Evolutionary conservation across 495 filamentous ascomycete species (phyloP).

Genomic region (Bacidia rubella): DNA sequence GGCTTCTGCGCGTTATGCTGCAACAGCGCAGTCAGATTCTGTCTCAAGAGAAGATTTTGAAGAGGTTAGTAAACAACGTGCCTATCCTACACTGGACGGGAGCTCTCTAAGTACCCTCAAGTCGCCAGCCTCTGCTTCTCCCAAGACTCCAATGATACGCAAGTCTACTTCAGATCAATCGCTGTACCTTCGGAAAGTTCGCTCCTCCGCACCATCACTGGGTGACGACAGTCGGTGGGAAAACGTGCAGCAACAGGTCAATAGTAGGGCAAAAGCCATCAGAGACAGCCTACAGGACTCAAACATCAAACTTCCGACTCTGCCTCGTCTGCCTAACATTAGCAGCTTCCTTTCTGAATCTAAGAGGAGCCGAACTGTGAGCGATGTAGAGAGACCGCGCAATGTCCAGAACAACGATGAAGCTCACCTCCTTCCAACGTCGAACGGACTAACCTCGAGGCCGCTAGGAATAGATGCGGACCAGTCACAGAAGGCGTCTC

Average conservation of each 20-base stretch:
- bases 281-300: conserved; percentile 74
- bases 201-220: conserved; percentile 67
- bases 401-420: neutral
- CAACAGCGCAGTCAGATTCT: neutral
- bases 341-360: conserved; percentile 29
- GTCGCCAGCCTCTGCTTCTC: neutral
- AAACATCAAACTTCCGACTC: conserved; percentile 56
- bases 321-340: conserved; percentile 42
- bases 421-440: neutral
- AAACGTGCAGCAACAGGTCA: conserved; percentile 64
- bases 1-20: conserved; percentile 15
- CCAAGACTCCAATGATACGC: conserved; percentile 27
- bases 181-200: conserved; percentile 40
- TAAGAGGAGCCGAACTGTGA: conserved; percentile 19
- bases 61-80: no score
- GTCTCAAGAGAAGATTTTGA: neutral
- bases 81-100: neutral
- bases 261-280: conserved; percentile 82
- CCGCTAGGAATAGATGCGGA: neutral
- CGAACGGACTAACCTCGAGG: neutral
- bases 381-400: conserved; percentile 4
- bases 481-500: neutral
- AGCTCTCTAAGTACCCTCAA: neutral
- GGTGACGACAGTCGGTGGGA: conserved; percentile 79
- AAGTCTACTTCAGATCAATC: conserved; percentile 65